These are phyloP conservation scores for Aspergillus tamarii DNA, from an alignment of 2,329 filamentous ascomycete species.

Conservation along the genomic window DNA sequence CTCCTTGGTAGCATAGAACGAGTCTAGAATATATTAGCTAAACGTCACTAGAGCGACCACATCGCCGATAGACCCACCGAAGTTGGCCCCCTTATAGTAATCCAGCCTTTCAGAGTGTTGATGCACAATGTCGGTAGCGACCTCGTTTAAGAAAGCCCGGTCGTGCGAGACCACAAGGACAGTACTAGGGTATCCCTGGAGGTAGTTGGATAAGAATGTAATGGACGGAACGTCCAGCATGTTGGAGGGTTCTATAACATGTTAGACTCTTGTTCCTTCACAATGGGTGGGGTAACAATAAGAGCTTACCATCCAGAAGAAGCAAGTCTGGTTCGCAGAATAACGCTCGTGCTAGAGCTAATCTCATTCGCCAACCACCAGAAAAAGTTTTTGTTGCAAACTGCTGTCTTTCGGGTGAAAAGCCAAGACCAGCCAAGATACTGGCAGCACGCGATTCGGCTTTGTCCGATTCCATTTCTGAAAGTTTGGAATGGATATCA, in stretches of 20 bases:
- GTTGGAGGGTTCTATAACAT: conserved; percentile 81
- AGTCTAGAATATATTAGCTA: conserved; percentile 56
- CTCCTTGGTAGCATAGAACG: conserved; percentile 96
- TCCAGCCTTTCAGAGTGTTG: conserved; percentile 96
- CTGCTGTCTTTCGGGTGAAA: conserved; percentile 90
- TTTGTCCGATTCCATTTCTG: conserved; percentile 99
- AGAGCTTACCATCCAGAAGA: conserved; percentile 71
- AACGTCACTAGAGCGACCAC: background rate
- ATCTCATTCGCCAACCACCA: conserved; percentile 98
- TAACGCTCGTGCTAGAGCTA: conserved; percentile 89
- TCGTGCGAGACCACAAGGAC: conserved; percentile 98
- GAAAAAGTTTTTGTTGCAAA: conserved; percentile 97
- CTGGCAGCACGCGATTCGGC: conserved; percentile 93
- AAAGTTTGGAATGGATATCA: conserved; percentile 87
- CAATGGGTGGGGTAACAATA: background rate
- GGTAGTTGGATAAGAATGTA: conserved; percentile 94
- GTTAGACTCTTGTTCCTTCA: conserved; percentile 20
- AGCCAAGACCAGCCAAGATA: conserved; percentile 94
- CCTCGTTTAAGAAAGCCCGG: conserved; percentile 96
- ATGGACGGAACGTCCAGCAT: conserved; percentile 99
- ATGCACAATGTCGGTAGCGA: conserved; percentile 98
- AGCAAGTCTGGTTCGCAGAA: conserved; percentile 98
- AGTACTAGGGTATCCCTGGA: conserved; percentile 91
- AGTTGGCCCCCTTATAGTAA: conserved; percentile 98
- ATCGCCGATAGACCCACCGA: conserved; percentile 51